Evolutionary conservation across 2,329 filamentous ascomycete species (phyloP).

Genomic region (Berkeleyomyces rouxiae): DNA sequence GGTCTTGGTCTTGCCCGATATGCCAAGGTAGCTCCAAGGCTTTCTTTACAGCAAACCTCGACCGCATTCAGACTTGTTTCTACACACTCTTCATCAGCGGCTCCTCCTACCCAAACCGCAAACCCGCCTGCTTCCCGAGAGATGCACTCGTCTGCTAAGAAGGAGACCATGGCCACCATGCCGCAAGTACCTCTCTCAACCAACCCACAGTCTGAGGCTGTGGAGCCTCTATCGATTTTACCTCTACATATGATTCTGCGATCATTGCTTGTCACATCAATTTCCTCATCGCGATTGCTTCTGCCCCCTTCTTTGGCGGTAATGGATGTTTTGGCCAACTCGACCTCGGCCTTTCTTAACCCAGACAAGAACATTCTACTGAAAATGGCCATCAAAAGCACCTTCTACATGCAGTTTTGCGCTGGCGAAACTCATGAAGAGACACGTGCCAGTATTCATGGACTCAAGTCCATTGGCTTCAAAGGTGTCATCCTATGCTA

Average conservation of each 20-base stretch:
- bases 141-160: constrained; percentile 9
- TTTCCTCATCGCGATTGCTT: constrained; percentile 54
- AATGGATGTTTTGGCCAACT: constrained; percentile 54
- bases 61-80: background rate
- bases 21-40: background rate
- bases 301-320: constrained; percentile 52
- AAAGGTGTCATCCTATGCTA: constrained; percentile 74
- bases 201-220: constrained; percentile 12
- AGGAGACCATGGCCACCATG: constrained; percentile 9
- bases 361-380: constrained; percentile 62
- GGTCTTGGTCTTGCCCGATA: constrained; percentile 3
- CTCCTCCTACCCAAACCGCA: background rate
- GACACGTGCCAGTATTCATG: constrained; percentile 45
- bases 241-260: constrained; percentile 51
- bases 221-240: constrained; percentile 43
- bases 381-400: constrained; percentile 54
- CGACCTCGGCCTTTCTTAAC: constrained; percentile 47
- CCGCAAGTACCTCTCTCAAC: background rate
- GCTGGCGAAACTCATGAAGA: constrained; percentile 59
- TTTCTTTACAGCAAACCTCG: background rate
- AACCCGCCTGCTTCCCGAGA: background rate
- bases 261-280: constrained; percentile 49
- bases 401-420: constrained; percentile 85
- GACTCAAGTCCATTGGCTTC: constrained; percentile 60
- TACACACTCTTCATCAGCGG: background rate